Evolutionary conservation across 169 alveolate genomes (phyloP).

Genomic region (Prorocentrum cordatum): DNA sequence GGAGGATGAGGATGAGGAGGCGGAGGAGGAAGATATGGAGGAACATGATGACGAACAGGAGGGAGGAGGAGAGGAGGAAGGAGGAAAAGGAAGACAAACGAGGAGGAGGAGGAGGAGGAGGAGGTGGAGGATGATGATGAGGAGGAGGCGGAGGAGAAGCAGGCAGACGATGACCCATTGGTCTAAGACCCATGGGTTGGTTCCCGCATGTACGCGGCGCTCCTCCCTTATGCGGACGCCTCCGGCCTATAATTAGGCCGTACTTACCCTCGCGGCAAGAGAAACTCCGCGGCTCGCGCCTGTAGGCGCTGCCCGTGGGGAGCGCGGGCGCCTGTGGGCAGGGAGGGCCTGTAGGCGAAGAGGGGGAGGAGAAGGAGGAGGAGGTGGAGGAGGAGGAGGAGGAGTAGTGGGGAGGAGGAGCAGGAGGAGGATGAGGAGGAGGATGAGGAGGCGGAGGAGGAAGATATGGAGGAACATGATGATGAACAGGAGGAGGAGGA

Average conservation of each 20-base stretch:
- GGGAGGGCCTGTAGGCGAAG: no score
- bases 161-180: background rate
- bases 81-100: background rate
- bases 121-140: background rate
- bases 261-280: no score
- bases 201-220: no score
- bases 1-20: no score
- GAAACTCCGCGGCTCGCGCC: no score
- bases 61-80: background rate
- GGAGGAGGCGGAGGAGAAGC: background rate
- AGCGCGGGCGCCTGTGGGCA: no score
- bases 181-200: no score
- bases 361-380: no score
- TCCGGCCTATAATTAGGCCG: no score
- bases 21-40: background rate
- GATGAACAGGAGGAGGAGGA: background rate
- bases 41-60: background rate
- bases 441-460: background rate
- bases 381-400: background rate
- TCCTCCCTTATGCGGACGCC: no score
- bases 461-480: background rate
- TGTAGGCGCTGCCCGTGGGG: no score
- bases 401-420: background rate
- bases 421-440: background rate
- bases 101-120: background rate